These are phyloP conservation scores for Spongospora subterranea DNA, from an alignment of 208 protist species.

Conservation along the genomic window DNA sequence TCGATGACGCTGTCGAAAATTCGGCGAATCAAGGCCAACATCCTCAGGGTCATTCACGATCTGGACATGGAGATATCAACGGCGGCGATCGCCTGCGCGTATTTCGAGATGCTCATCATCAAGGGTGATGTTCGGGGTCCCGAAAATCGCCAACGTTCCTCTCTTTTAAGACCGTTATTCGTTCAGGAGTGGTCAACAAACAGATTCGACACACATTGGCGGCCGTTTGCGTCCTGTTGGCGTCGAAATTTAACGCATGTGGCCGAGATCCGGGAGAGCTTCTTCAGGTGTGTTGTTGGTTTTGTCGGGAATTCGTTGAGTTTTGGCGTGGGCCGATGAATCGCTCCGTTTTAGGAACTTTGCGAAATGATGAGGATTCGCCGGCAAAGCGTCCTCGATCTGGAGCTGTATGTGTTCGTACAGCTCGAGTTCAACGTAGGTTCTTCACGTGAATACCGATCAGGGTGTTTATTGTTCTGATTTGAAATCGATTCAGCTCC, in stretches of 20 bases:
- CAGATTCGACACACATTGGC: conserved; percentile 2
- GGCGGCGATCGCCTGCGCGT: conserved; percentile 40
- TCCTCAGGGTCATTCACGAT: background rate
- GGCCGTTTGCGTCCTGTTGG: conserved; percentile 28
- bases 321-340: background rate
- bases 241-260: conserved; percentile 18
- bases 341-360: background rate
- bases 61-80: conserved; percentile 50
- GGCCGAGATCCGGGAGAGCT: background rate
- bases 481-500: background rate
- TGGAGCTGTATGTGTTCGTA: conserved; percentile 30
- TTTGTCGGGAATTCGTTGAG: background rate
- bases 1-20: conserved; percentile 47
- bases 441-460: background rate
- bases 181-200: background rate
- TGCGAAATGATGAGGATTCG: background rate
- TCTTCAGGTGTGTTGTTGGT: background rate
- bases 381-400: background rate
- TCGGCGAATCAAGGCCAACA: background rate
- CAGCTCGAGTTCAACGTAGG: conserved; percentile 53
- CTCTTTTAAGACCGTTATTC: too few species aligned
- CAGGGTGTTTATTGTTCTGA: background rate
- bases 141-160: background rate
- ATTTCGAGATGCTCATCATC: conserved; percentile 54
- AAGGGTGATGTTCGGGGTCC: background rate